phyloP scores from a whole-genome alignment of 2,329 filamentous ascomycete species.

The Sporothrix curviconia region DNA sequence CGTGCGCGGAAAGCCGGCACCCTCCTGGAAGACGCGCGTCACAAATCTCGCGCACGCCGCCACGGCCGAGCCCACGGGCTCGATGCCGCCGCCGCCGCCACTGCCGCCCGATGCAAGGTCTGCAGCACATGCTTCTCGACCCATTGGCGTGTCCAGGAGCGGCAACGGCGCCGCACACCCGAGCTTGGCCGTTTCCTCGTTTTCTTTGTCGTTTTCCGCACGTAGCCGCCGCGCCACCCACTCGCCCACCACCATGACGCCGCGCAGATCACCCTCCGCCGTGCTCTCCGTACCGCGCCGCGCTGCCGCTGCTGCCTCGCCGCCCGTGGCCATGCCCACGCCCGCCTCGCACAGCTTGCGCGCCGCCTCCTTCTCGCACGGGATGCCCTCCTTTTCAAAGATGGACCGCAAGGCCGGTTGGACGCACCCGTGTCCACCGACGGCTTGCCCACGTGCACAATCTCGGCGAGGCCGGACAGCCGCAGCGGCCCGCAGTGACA shows the following conservation, averaged over 20 bases:
- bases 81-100: constrained; percentile 51
- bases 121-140: constrained; percentile 63
- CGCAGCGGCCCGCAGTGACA: constrained; percentile 78
- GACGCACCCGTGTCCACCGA: constrained; percentile 77
- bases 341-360: constrained; percentile 76
- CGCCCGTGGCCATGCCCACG: constrained; percentile 70
- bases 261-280: constrained; percentile 68
- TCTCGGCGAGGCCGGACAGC: constrained; percentile 78
- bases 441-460: constrained; percentile 86
- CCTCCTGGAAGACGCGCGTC: constrained; percentile 69
- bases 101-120: constrained; percentile 61
- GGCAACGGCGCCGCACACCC: constrained; percentile 30
- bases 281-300: constrained; percentile 59
- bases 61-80: constrained; percentile 63
- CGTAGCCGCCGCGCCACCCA: constrained; percentile 73
- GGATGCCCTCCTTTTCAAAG: constrained; percentile 82
- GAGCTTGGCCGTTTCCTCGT: no score
- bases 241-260: constrained; percentile 79
- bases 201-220: constrained; percentile 30
- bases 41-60: constrained; percentile 69
- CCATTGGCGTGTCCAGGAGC: constrained; percentile 65
- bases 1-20: constrained; percentile 64
- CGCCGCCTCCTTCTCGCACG: constrained; percentile 82
- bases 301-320: constrained; percentile 58
- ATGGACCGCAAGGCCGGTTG: constrained; percentile 73